Evolutionary conservation across 2,329 filamentous ascomycete species (phyloP).

Genomic region (Diplocarpon mali): DNA sequence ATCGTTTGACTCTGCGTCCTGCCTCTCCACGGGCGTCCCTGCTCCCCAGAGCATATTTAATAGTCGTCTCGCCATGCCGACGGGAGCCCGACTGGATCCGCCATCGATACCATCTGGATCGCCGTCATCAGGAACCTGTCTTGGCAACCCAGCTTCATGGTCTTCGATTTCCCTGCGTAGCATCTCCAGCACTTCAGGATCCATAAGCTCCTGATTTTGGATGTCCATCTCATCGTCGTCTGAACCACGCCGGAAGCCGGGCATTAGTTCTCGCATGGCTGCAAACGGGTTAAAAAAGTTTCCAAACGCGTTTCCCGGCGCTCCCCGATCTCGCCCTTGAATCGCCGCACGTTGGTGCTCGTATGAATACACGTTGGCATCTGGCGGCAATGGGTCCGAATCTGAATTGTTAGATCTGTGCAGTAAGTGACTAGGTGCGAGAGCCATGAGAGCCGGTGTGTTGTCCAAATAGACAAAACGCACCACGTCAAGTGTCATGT

Average conservation of each 20-base stretch:
- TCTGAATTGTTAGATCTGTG: conserved; percentile 27
- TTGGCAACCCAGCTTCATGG: neutral
- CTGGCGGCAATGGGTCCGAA: conserved; percentile 27
- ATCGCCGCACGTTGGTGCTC: conserved; percentile 13
- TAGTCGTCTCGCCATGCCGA: conserved; percentile 12
- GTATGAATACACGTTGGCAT: conserved; percentile 24
- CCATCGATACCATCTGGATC: conserved; percentile 2
- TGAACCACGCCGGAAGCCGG: neutral
- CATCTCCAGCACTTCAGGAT: conserved; percentile 1
- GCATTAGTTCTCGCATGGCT: conserved; percentile 13
- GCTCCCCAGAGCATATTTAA: conserved; percentile 18
- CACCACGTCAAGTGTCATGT: conserved; percentile 25
- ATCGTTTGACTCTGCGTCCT: conserved; percentile 10
- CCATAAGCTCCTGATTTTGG: neutral
- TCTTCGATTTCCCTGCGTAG: conserved; percentile 2
- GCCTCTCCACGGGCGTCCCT: neutral
- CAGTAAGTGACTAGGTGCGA: conserved; percentile 22
- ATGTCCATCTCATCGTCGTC: conserved; percentile 5
- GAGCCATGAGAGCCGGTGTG: conserved; percentile 24
- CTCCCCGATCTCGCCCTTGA: conserved; percentile 1
- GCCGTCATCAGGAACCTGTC: conserved; percentile 2
- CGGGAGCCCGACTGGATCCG: conserved; percentile 2
- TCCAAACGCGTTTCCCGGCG: conserved; percentile 1
- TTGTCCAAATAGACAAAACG: conserved; percentile 27
- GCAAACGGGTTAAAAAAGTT: conserved; percentile 20